Base-by-base conservation (phyloP, 495 filamentous ascomycete genomes). In the Staphylotrichum longicolle region DNA sequence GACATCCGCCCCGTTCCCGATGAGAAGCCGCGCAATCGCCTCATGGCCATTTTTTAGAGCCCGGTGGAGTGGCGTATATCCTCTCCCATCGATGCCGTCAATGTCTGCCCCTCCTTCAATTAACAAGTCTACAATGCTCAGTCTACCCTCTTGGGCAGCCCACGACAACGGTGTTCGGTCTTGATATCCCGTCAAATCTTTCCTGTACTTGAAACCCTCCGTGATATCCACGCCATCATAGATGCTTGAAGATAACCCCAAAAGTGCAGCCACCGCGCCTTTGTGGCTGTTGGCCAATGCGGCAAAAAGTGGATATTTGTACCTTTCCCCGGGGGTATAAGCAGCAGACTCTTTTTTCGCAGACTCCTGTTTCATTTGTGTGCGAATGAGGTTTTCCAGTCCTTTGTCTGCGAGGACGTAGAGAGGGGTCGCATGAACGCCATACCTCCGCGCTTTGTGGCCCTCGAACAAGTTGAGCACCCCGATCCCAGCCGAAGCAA, bases 311-410 rank as follows among this genome's bases (percentile, higher is more conserved):
- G 59, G 59, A 55, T 49, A 41, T 3, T 54, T 5, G 50, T 51
- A 56, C 15, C 35, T 48, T 42, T 55, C 51, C 4, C 52, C 41
- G 32, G 30, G 44, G 41, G 2, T 54, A 47, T 49, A 51, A n/a
- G 12, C 45, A n/a, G n/a, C n/a, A n/a, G n/a, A n/a, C n/a, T n/a
- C n/a, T n/a, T n/a, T n/a, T n/a, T n/a, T n/a, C n/a, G n/a, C n/a
- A n/a, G 44, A 15, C 34, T 59, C 57, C 41, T 10, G 40, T 42
- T 51, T 42, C 59, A 62, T 62, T 42, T 62, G 51, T 30, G 44
- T 48, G 55, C 61, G 61, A 54, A 58, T 63, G 61, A 65, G 58
- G 54, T 44, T 61, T 57, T 10, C 63, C 46, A 57, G 39, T 12
- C 45, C 58, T 40, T 51, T 54, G 34, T 65, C 63, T 34, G 52